Evolutionary conservation across 2,329 filamentous ascomycete genomes (phyloP), one percentile per base, ranked within the genome.

Genomic region (Ascochyta pisi): DNA sequence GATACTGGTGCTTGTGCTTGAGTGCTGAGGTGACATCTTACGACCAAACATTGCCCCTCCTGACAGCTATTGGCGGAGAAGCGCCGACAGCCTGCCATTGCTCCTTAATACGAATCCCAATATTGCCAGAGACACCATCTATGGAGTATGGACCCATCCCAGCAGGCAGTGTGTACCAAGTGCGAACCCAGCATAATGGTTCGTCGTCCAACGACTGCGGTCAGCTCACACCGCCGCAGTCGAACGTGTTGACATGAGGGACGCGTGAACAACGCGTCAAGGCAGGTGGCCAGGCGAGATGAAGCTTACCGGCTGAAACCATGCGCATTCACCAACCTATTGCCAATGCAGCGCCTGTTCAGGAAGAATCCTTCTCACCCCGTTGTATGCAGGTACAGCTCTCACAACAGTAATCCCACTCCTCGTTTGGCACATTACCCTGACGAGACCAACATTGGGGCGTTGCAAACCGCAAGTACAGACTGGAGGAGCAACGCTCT

Each of bases 61-160:
- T 35, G 40, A n/a, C 26, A 29, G 16, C 34, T 34, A 55, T 55
- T 50, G 53, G 52, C 37, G 29, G 46, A 50, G 35, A 34, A 29
- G 22, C 35, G 22, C 42, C 34, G 40, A n/a, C 49, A 41, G 37
- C 23, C 29, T 42, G 43, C 43, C 16, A 10, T 43, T 45, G 46
- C 45, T 46, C 46, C 46, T 41, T 31, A 46, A 42, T 6, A 55
- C 53, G 53, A 47, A 34, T 19, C 39, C 41, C 29, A 55, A 50
- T 50, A 55, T 42, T 45, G 41, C 35, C 41, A 50, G 42, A 46
- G 37, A 55, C 46, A 46, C 46, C n/a, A n/a, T 48, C 29, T 24
- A 50, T 27, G 24, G 31, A 31, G 23, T 24, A 50, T 27, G 24
- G 31, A 31, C 23, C 23, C 37, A 55, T 27, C 19, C 29, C 24